Base-by-base conservation (phyloP, 2,329 filamentous ascomycete species). In the Cladophialophora chaetospira region DNA sequence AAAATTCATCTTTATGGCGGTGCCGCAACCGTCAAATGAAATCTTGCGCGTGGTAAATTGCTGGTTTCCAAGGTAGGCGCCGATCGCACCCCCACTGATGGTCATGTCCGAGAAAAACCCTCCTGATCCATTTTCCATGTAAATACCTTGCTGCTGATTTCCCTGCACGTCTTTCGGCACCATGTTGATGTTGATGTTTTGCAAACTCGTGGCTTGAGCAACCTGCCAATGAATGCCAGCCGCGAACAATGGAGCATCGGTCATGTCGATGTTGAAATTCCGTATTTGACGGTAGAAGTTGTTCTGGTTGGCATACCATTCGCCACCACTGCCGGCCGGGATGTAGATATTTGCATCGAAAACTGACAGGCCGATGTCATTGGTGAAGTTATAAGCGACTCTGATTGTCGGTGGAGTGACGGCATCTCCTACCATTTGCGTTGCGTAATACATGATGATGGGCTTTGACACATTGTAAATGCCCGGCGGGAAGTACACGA, bases 401-500 rank as follows among this genome's bases (percentile, higher is more conserved):
- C 89, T 88, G 71, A 94, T 77, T 0, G 83, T 85, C 0, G 90
- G 89, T n/a, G 83, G 73, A 62, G 79, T 78, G 68, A 82, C 70
- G 53, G 84, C 82, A 73, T 94, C 60, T 91, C 78, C 92, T 53
- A 87, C 76, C 11, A 87, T 70, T 68, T 85, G 79, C 4, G 84
- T 87, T 58, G 82, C 81, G 69, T 86, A 88, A 64, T 83, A 85
- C 64, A 84, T 77, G 51, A 84, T 77, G 59, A 88, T 83, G 36
- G 89, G 88, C 65, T 76, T 78, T 72, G 82, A 87, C 67, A 95
- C 84, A 19, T 86, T 66, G 70, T 94, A 95, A 56, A 83, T 91
- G 57, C 90, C 89, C 13, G 88, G 77, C 46, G 89, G 91, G 76
- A 95, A 93, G 77, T 91, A 96, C 47, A 96, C 83, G 19, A 95